phyloP scores from a whole-genome alignment of 1,284 basidiomycete genomes.

The Ganoderma boninense region DNA sequence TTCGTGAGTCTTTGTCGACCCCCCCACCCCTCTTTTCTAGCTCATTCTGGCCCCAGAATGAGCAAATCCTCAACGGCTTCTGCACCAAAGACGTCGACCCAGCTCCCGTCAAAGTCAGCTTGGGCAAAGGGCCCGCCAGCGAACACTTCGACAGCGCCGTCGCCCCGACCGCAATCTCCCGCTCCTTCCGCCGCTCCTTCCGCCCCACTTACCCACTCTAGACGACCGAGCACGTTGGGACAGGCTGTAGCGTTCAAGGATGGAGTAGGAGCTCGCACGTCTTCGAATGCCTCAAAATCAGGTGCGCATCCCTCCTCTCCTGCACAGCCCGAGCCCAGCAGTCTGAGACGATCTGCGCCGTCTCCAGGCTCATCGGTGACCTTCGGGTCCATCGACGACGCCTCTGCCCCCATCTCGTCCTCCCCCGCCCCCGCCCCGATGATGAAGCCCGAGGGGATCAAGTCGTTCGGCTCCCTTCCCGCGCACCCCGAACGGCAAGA shows the following conservation, averaged over 20 bases:
- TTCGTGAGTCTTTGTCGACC: conserved; percentile 56
- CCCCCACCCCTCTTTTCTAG: conserved; percentile 21
- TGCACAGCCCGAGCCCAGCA: conserved; percentile 3
- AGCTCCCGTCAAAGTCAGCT: conserved; percentile 79
- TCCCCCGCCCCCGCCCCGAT: conserved; percentile 71
- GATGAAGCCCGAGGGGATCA: conserved; percentile 76
- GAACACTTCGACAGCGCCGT: conserved; percentile 60
- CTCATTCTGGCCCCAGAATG: conserved; percentile 63
- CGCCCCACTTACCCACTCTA: conserved; percentile 65
- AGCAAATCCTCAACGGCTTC: conserved; percentile 83
- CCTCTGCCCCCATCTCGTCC: conserved; percentile 70
- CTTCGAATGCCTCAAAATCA: conserved; percentile 61
- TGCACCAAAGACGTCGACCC: conserved; percentile 71
- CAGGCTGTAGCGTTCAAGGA: conserved; percentile 77
- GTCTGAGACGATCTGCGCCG: conserved; percentile 23
- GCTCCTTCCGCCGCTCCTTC: conserved; percentile 59
- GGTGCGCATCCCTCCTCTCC: conserved; percentile 48
- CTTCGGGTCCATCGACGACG: conserved; percentile 88
- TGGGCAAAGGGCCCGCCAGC: conserved; percentile 84
- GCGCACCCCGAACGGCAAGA: too few relatives aligned
- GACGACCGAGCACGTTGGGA: conserved; percentile 75
- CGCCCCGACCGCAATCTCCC: conserved; percentile 80
- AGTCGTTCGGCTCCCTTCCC: conserved; percentile 68
- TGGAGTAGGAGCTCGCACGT: conserved; percentile 57
- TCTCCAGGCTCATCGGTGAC: conserved; percentile 68